Conservation (phyloP, 2,329 filamentous ascomycete genomes). For the Verticillium zaregamsianum region DNA sequence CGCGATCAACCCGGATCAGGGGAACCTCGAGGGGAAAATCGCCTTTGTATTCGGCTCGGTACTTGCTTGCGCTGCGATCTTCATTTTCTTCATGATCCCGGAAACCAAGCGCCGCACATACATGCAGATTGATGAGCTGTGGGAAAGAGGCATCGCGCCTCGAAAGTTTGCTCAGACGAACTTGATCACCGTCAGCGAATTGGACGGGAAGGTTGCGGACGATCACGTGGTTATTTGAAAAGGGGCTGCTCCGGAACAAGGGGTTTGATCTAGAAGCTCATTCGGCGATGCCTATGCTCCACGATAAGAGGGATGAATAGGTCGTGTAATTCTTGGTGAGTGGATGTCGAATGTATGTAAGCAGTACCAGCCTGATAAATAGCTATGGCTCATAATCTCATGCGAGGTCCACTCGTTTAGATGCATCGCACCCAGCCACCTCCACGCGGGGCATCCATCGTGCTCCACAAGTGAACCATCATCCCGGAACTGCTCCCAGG, state of each 20-base stretch:
- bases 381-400: no score
- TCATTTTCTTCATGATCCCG: slow-evolving; percentile 16
- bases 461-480: background rate
- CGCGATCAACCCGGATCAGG: slow-evolving; percentile 13
- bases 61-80: slow-evolving; percentile 9
- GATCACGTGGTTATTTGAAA: no score
- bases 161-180: background rate
- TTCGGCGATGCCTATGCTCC: no score
- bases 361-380: no score
- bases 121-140: slow-evolving; percentile 17
- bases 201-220: no score
- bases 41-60: slow-evolving; percentile 21
- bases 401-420: background rate
- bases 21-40: slow-evolving; percentile 30
- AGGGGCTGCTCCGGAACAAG: no score
- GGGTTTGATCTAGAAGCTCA: no score
- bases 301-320: no score
- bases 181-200: background rate
- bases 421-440: background rate
- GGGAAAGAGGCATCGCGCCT: slow-evolving; percentile 3
- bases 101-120: slow-evolving; percentile 18
- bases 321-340: no score
- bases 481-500: background rate
- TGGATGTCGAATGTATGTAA: no score
- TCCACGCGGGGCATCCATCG: background rate